Conservation (phyloP, 495 filamentous ascomycete species). For the Xylaria curta region DNA sequence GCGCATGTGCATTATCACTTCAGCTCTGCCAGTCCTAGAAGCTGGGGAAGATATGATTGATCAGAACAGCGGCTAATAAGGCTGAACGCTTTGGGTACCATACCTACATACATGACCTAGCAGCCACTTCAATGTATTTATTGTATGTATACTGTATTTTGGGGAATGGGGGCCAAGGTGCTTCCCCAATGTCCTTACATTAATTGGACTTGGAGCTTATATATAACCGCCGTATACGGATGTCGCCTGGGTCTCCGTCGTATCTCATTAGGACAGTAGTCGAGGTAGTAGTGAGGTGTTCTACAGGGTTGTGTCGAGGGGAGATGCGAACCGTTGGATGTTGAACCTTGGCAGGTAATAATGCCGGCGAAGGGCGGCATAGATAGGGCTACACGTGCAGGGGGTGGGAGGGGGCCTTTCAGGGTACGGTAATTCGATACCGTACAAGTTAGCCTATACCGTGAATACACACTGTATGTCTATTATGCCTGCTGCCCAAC, state of each 20-base stretch:
- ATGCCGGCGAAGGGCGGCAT: neutral
- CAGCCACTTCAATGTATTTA: neutral
- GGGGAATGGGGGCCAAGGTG: neutral
- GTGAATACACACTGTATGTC: neutral
- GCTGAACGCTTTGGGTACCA: neutral
- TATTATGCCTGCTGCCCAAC: no score
- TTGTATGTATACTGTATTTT: no score
- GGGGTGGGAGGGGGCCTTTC: neutral
- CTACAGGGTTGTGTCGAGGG: neutral
- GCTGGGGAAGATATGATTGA: conserved; percentile 20
- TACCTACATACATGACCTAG: no score
- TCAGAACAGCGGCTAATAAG: conserved; percentile 5
- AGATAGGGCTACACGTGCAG: conserved; percentile 15
- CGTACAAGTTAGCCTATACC: neutral
- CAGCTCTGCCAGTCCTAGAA: conserved; percentile 21
- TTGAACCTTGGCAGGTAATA: neutral
- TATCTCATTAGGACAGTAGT: neutral
- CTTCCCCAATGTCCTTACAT: neutral
- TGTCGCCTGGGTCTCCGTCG: neutral
- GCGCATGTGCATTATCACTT: conserved; percentile 24
- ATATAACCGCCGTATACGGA: neutral
- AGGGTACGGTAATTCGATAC: conserved; percentile 16
- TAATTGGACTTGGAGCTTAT: neutral
- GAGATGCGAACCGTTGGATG: neutral
- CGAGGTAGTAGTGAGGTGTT: neutral